Conservation (phyloP, 768 basidiomycete species). For the Dictyophora rubrovolvata region DNA sequence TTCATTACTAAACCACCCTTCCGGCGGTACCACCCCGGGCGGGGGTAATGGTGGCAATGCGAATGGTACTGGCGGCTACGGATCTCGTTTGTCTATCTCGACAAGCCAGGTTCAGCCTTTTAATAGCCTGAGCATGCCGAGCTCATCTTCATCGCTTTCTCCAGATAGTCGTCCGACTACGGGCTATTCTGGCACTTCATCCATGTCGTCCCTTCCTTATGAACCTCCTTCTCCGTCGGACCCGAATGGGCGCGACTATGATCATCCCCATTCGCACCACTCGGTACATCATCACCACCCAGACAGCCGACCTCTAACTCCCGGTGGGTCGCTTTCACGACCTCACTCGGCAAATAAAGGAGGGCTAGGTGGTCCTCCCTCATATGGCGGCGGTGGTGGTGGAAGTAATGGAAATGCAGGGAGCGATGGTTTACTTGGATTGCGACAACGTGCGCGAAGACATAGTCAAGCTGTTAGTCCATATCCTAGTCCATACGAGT, state of each 20-base stretch:
- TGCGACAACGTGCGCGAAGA: constrained; percentile 55
- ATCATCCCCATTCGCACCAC: constrained; percentile 71
- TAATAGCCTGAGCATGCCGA: constrained; percentile 15
- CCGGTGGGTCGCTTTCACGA: constrained; percentile 38
- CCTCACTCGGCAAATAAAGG: constrained; percentile 59
- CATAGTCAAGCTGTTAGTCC: constrained; percentile 85
- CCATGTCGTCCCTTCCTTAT: constrained; percentile 56
- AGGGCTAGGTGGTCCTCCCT: constrained; percentile 28
- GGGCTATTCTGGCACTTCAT: constrained; percentile 69
- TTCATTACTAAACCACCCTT: constrained; percentile 10
- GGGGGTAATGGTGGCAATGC: neutral
- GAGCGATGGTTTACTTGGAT: constrained; percentile 37
- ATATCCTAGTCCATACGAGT: constrained; percentile 73
- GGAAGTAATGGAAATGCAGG: neutral
- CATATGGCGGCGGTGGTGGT: constrained; percentile 17
- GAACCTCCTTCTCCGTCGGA: constrained; percentile 19
- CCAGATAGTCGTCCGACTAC: constrained; percentile 82
- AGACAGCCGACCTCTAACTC: constrained; percentile 37
- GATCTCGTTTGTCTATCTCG: constrained; percentile 3
- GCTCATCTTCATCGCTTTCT: constrained; percentile 62
- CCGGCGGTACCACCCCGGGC: neutral
- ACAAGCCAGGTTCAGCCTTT: constrained; percentile 3
- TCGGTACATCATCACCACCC: neutral
- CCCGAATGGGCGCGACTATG: constrained; percentile 17
- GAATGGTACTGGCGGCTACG: neutral